Evolutionary conservation across 176 grass and related monocot genomes (phyloP).

Genomic region (Eleusine indica): DNA sequence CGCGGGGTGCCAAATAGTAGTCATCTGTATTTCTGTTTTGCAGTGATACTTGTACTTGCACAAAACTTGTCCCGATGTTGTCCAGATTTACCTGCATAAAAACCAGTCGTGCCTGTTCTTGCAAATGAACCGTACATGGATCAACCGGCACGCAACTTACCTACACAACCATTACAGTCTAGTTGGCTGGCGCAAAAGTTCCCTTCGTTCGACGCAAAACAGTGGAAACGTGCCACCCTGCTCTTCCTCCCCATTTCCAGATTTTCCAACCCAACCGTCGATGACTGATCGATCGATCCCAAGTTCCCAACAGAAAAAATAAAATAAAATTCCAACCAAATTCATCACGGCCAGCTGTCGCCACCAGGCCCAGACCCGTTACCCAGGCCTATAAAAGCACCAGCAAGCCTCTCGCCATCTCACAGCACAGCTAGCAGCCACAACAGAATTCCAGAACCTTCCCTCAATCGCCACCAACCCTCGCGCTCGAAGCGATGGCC

Average conservation of each 20-base stretch:
- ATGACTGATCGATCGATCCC: background rate
- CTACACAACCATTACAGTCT: no score
- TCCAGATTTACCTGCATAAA: no score
- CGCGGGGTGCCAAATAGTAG: no score
- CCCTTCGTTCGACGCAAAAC: background rate
- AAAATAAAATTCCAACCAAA: background rate
- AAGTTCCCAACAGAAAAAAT: background rate
- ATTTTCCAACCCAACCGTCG: background rate
- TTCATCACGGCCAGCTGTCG: slow-evolving; percentile 13
- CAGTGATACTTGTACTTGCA: no score
- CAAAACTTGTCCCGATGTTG: no score
- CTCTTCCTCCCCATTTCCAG: background rate
- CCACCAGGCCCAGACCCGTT: background rate
- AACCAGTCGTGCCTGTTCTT: no score
- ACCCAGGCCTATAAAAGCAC: slow-evolving; percentile 21
- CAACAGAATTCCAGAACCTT: slow-evolving; percentile 1
- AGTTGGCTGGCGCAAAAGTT: no score
- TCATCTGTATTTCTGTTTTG: no score
- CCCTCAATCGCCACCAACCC: background rate
- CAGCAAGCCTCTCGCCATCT: background rate
- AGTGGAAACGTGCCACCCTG: background rate
- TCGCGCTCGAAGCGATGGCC: slow-evolving; percentile 37
- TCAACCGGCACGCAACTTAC: no score
- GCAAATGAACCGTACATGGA: no score
- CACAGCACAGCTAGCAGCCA: no score